Evolutionary conservation across 176 grass and related monocot genomes (phyloP).

Genomic region (Luzula sylvatica): DNA sequence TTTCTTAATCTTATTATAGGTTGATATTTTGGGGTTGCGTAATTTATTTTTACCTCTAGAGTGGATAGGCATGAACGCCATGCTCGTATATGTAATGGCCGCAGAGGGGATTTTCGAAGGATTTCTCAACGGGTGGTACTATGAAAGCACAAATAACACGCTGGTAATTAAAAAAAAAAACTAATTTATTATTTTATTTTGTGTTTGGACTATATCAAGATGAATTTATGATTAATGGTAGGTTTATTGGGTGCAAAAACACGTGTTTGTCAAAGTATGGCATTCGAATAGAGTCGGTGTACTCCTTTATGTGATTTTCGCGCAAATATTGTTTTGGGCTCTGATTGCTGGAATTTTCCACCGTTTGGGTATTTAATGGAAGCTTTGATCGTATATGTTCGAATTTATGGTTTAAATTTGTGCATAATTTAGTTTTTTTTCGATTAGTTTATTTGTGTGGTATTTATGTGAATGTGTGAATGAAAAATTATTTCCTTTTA

Average conservation of each 20-base stretch:
- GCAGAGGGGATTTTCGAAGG: conserved; percentile 55
- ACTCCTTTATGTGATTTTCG: conserved; percentile 82
- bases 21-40: conserved; percentile 50
- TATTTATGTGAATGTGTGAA: not conserved
- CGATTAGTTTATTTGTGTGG: not conserved
- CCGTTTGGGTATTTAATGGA: conserved; percentile 66
- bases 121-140: conserved; percentile 83
- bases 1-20: conserved; percentile 18
- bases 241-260: conserved; percentile 91
- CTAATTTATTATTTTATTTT: too few species aligned
- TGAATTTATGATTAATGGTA: conserved; percentile 8
- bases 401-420: not conserved
- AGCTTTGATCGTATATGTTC: conserved; percentile 33
- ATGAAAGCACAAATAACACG: conserved; percentile 73
- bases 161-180: conserved; percentile 32
- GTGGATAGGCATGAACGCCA: conserved; percentile 83
- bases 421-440: not conserved
- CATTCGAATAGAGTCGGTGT: conserved; percentile 55
- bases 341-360: conserved; percentile 60
- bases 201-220: too few species aligned
- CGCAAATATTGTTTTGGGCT: conserved; percentile 77
- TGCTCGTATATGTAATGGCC: conserved; percentile 77
- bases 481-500: too few species aligned
- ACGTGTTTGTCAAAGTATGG: conserved; percentile 71
- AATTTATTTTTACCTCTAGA: conserved; percentile 50